Conservation (phyloP, 2,329 filamentous ascomycete species). For the Nigrospora oryzae region DNA sequence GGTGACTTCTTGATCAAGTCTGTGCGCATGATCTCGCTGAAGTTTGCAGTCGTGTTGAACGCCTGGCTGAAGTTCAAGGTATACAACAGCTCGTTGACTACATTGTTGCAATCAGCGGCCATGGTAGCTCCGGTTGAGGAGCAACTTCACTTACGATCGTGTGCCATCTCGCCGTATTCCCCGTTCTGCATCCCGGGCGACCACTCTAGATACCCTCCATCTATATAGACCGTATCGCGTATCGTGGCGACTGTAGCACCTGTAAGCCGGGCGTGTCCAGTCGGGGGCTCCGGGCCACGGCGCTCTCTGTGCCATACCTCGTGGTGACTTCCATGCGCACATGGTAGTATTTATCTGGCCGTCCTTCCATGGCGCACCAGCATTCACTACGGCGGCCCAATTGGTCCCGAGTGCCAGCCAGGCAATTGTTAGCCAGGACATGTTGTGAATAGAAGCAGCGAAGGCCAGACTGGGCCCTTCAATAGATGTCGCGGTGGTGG, state of each 20-base stretch:
- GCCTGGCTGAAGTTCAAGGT: slow-evolving; percentile 49
- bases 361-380: slow-evolving; percentile 38
- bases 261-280: slow-evolving; percentile 18
- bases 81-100: slow-evolving; percentile 36
- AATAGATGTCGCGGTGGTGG: background rate
- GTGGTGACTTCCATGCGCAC: slow-evolving; percentile 43
- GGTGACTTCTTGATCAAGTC: slow-evolving; percentile 31
- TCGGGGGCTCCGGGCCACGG: background rate
- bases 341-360: slow-evolving; percentile 49
- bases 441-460: slow-evolving; percentile 10
- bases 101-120: background rate
- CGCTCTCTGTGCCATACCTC: slow-evolving; percentile 18
- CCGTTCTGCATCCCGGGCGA: slow-evolving; percentile 38
- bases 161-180: slow-evolving; percentile 11
- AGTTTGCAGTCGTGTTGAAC: slow-evolving; percentile 45
- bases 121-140: background rate
- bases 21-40: slow-evolving; percentile 38
- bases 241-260: slow-evolving; percentile 46
- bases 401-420: slow-evolving; percentile 17
- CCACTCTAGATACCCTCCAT: slow-evolving; percentile 54
- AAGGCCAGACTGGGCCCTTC: background rate
- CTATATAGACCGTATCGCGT: slow-evolving; percentile 55
- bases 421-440: slow-evolving; percentile 18
- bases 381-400: slow-evolving; percentile 19
- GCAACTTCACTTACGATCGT: slow-evolving; percentile 32